Percentiles rank a stretch among this genome's conserved stretches.
Evolutionary conservation across 768 basidiomycete species (phyloP).

Genomic region (Termitomyces eurrhizus): DNA sequence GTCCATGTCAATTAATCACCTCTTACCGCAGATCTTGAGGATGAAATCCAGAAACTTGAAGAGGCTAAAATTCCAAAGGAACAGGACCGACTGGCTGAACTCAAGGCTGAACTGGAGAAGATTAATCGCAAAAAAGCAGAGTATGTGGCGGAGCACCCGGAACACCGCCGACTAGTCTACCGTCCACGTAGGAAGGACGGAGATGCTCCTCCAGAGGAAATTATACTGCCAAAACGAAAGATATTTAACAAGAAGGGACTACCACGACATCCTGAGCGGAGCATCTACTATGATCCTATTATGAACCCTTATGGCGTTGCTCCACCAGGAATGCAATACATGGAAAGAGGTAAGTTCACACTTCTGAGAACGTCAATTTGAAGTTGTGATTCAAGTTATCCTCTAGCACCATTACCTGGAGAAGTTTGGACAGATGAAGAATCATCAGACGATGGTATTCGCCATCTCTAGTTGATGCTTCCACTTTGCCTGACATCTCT

Average conservation of each 20-base stretch:
- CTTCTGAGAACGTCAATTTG: background rate
- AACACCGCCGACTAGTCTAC: conserved; percentile 84
- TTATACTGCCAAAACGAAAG: conserved; percentile 49
- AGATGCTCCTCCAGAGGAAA: conserved; percentile 35
- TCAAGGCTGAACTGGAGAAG: conserved; percentile 75
- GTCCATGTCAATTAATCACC: background rate
- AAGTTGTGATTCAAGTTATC: conserved; percentile 3
- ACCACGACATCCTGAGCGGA: conserved; percentile 86
- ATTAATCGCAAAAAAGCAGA: conserved; percentile 88
- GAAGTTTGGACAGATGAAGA: conserved; percentile 67
- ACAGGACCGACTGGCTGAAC: conserved; percentile 65
- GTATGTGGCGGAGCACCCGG: conserved; percentile 91
- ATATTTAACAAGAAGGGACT: conserved; percentile 81
- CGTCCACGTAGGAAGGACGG: conserved; percentile 46
- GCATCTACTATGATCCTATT: conserved; percentile 88
- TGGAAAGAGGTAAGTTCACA: conserved; percentile 72
- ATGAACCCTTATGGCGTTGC: conserved; percentile 94
- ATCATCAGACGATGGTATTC: conserved; percentile 37
- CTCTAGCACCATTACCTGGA: conserved; percentile 53
- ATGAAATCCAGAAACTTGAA: conserved; percentile 71
- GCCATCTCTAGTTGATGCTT: background rate
- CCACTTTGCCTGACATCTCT: background rate
- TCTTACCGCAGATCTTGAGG: conserved; percentile 62
- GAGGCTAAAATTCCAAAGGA: conserved; percentile 36
- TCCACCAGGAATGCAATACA: conserved; percentile 96